Base-by-base conservation (phyloP, 2,329 filamentous ascomycete species). In the Bertia moriformis region DNA sequence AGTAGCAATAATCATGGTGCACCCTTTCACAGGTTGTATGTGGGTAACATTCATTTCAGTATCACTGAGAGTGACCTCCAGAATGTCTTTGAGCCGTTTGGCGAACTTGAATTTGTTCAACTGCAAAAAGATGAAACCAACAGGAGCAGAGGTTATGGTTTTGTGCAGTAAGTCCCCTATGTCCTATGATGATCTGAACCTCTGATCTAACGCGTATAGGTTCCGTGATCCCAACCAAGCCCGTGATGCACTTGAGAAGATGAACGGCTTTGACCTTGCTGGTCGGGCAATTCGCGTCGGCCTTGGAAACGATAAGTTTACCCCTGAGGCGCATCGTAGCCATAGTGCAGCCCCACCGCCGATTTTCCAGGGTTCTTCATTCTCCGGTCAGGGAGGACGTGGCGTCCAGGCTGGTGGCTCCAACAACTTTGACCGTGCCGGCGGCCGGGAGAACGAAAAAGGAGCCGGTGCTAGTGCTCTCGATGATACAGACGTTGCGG, bases 251-350 rank as follows among this genome's bases (percentile, higher is more conserved):
- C 69, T 98, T 46, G 87, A 95, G 61, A 94, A 95, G 65, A 95
- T 98, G 89, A 98, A 98, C 63, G 88, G 89, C 47, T 98, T 96
- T 65, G 91, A 96, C 63, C 78, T 98, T 50, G 91, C 91, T 53
- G 88, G 88, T 62, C 88, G 91, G 58, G 87, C 88, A 46, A 96
- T 98, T 59, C 87, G 91, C 57, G 93, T 98, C 61, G 91, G 91
- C 62, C 85, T 98, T 67, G 91, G 91, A 63, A 98, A 95, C 68
- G 91, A 98, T 83, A 96, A 96, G 76, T 96, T 96, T 65, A 96
- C 88, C 63, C 83, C 88, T 55, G 91, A 96, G 66, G 83, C 86
- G 59, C 88, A 85, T 64, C 75, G 93, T 57, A 68, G 93, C 56
- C 86, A 93, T 67, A 86, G 86, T 63, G 10, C 12, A 14, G 32